Evolutionary conservation across 2,329 filamentous ascomycete genomes (phyloP).

Genomic region (Pseudocercospora eumusae): DNA sequence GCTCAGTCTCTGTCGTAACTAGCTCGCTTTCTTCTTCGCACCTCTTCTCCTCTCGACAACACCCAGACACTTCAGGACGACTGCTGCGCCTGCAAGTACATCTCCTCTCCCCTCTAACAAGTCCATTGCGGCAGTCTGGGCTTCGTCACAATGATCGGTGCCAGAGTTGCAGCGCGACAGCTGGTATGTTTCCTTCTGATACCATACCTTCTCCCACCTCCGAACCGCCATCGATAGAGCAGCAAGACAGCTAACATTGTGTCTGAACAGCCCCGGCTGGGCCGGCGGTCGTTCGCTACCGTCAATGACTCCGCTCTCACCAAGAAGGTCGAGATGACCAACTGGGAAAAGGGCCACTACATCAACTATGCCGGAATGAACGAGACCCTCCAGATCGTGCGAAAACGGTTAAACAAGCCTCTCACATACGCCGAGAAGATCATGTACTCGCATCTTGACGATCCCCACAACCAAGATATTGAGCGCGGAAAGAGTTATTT

Average conservation of each 20-base stretch:
- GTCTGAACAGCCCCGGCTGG: conserved; percentile 41
- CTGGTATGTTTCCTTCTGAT: conserved; percentile 40
- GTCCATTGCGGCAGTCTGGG: conserved; percentile 28
- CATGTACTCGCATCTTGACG: conserved; percentile 96
- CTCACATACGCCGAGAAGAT: conserved; percentile 98
- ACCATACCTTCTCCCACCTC: conserved; percentile 23
- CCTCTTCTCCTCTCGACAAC: conserved; percentile 26
- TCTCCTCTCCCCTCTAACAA: conserved; percentile 21
- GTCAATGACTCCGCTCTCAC: conserved; percentile 82
- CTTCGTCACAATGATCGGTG: conserved; percentile 41
- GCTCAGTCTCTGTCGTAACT: conserved; percentile 13
- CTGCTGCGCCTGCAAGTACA: conserved; percentile 30
- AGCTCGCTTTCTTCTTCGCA: conserved; percentile 24
- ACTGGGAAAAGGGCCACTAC: conserved; percentile 92
- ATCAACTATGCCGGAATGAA: conserved; percentile 99
- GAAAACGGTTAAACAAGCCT: conserved; percentile 84
- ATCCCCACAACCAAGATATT: conserved; percentile 93
- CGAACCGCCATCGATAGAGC: conserved; percentile 15
- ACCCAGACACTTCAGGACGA: conserved; percentile 22
- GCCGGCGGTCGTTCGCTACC: conserved; percentile 72
- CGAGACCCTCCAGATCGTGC: conserved; percentile 91
- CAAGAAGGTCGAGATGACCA: conserved; percentile 97
- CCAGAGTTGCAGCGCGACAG: conserved; percentile 43
- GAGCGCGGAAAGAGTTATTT: conserved; percentile 94
- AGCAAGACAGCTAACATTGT: conserved; percentile 25